Percentiles rank a stretch among this genome's conserved stretches.
phyloP scores from a whole-genome alignment of 257 asterid species.

The Petrea volubilis region DNA sequence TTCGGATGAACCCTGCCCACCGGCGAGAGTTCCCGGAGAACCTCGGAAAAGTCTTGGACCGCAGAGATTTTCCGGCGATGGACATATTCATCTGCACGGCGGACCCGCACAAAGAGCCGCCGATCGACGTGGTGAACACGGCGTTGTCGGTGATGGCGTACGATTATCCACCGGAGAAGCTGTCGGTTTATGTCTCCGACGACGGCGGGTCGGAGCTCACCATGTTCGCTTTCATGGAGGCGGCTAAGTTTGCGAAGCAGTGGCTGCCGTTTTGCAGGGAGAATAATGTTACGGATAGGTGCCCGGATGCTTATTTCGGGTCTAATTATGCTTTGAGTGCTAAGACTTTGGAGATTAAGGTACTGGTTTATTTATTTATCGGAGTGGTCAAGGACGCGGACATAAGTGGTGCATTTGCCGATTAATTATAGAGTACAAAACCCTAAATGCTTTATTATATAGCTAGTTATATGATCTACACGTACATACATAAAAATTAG shows the following conservation, averaged over 20 bases:
- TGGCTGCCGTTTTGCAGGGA: conserved; percentile 80
- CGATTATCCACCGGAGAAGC: conserved; percentile 66
- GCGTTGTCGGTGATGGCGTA: conserved; percentile 81
- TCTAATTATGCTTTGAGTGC: conserved; percentile 28
- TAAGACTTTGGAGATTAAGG: conserved; percentile 47
- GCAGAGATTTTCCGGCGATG: conserved; percentile 48
- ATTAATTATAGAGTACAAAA: no score
- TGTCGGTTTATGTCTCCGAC: conserved; percentile 73
- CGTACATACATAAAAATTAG: no score
- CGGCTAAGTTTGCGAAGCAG: conserved; percentile 54
- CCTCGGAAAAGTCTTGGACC: conserved; percentile 12
- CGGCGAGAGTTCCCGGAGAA: conserved; percentile 49
- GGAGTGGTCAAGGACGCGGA: no score
- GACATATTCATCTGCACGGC: conserved; percentile 83
- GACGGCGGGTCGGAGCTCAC: conserved; percentile 82
- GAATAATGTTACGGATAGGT: conserved; percentile 48
- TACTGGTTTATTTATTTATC: conserved; percentile 12
- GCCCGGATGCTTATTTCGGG: conserved; percentile 58
- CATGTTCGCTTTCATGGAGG: conserved; percentile 76
- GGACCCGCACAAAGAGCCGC: conserved; percentile 77
- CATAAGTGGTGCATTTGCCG: no score
- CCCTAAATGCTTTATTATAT: no score
- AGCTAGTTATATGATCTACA: no score
- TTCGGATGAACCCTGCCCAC: conserved; percentile 59
- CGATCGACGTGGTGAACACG: conserved; percentile 58